phyloP scores from a whole-genome alignment of 495 filamentous ascomycete genomes.

The Podospora pseudocomata region DNA sequence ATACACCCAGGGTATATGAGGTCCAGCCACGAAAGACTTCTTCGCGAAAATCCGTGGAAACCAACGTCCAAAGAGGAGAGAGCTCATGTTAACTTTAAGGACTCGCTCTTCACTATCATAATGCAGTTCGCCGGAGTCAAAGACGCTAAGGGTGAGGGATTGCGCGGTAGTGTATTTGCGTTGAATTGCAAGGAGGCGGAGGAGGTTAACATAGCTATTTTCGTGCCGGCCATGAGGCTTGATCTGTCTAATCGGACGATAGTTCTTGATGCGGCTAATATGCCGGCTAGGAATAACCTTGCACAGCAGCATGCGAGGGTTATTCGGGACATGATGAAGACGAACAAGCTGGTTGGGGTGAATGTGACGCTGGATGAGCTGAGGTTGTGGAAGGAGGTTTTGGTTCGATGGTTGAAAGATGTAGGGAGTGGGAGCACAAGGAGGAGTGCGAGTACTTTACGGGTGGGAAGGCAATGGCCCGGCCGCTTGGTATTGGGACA shows the following conservation, averaged over 20 bases:
- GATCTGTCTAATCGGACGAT: not conserved
- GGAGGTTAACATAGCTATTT: not conserved
- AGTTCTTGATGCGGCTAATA: not conserved
- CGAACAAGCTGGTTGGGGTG: not conserved
- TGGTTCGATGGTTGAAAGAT: constrained; percentile 4
- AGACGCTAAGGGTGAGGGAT: no score
- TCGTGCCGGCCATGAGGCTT: not conserved
- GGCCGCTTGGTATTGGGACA: not conserved
- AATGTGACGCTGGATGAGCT: not conserved
- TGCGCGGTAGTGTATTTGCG: no score
- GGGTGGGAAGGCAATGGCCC: not conserved
- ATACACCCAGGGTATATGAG: no score
- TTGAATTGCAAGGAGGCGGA: not conserved
- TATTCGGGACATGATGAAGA: not conserved
- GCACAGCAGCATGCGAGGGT: not conserved
- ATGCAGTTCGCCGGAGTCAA: no score
- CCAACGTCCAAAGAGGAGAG: no score
- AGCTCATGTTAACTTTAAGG: no score
- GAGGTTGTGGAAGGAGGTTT: not conserved
- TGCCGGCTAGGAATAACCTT: not conserved
- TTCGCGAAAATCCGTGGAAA: no score
- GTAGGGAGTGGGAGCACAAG: constrained; percentile 1
- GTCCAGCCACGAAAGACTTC: no score
- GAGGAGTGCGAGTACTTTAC: not conserved
- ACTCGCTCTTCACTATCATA: no score